Conservation (phyloP, 1,284 basidiomycete genomes). For the Cutaneotrichosporon spelunceum region DNA sequence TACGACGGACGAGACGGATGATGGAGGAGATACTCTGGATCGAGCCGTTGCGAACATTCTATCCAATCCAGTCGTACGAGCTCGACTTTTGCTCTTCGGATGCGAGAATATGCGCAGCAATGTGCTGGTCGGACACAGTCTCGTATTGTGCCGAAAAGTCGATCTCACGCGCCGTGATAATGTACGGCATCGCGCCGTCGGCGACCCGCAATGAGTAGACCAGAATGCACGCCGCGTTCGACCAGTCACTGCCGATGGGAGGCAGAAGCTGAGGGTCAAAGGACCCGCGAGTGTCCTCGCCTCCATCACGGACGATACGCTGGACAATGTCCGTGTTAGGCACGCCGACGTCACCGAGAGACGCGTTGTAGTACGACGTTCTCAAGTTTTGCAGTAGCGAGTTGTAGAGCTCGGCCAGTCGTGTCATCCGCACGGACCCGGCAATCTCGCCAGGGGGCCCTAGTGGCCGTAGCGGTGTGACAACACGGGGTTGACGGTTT, state of each 20-base stretch:
- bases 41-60: not conserved
- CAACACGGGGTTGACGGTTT: slow-evolving; percentile 1
- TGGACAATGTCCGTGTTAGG: slow-evolving; percentile 19
- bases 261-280: slow-evolving; percentile 8
- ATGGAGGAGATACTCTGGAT: not conserved
- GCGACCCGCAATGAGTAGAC: slow-evolving; percentile 23
- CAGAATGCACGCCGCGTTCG: slow-evolving; percentile 15
- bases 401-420: slow-evolving; percentile 18
- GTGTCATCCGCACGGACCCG: slow-evolving; percentile 2
- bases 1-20: not conserved
- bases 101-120: slow-evolving; percentile 17
- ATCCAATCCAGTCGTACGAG: slow-evolving; percentile 17
- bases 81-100: slow-evolving; percentile 19
- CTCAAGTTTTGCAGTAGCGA: not conserved
- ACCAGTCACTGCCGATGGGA: slow-evolving; percentile 16
- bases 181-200: slow-evolving; percentile 1
- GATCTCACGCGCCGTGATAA: slow-evolving; percentile 16
- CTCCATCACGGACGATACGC: slow-evolving; percentile 19
- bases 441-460: slow-evolving; percentile 2
- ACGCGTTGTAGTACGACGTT: slow-evolving; percentile 8
- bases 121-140: slow-evolving; percentile 15
- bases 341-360: slow-evolving; percentile 9
- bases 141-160: slow-evolving; percentile 17
- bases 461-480: slow-evolving; percentile 4
- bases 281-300: not conserved